Evolutionary conservation across 768 basidiomycete genomes (phyloP), one percentile per base, ranked within the genome.

Genomic region (Kwoniella mangroviensis): DNA sequence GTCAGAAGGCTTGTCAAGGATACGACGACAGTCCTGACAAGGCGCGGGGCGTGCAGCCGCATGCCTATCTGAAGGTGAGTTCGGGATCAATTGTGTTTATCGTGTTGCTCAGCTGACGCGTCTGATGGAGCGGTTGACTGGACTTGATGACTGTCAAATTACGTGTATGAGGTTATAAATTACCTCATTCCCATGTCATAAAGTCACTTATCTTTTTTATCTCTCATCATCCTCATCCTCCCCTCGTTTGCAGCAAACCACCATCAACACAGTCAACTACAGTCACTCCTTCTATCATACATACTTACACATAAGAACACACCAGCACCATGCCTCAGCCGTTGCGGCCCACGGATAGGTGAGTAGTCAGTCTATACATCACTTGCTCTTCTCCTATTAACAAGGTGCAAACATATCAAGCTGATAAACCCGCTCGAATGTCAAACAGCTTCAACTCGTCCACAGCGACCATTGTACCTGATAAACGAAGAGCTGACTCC

Each of bases 391-490:
- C 41, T 59, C 40, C 12, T 19, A 26, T 22, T 17, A 49, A 28
- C 41, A 49, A 49, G 12, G 12, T 49, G 45, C 12, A 6, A 19
- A 13, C 6, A 11, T 49, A 49, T 49, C 34, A 49, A 15, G n/a
- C 58, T 60, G 41, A 68, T n/a, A 34, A 12, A 17, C 40, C 49
- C 3, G 13, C 12, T 49, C 41, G 13, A 55, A n/a, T n/a, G n/a
- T n/a, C n/a, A n/a, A 12, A 19, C 63, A 73, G 72, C 21, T 73
- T 73, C 61, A 73, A 73, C 68, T 73, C 72, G 28, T 73, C 72
- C 13, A 65, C 64, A 21, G 68, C 72, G 4, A 73, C 72, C 28
- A 67, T 73, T 40, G 65, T 73, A 11, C 72, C 72, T 43, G 72
- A 73, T 41, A 61, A 59, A 19, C 42, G 56, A 43, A 53, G 52